A percentile compares a stretch with the other conserved stretches of the same genome.
phyloP scores from a whole-genome alignment of 2,329 filamentous ascomycete genomes.

The Monilinia laxa region DNA sequence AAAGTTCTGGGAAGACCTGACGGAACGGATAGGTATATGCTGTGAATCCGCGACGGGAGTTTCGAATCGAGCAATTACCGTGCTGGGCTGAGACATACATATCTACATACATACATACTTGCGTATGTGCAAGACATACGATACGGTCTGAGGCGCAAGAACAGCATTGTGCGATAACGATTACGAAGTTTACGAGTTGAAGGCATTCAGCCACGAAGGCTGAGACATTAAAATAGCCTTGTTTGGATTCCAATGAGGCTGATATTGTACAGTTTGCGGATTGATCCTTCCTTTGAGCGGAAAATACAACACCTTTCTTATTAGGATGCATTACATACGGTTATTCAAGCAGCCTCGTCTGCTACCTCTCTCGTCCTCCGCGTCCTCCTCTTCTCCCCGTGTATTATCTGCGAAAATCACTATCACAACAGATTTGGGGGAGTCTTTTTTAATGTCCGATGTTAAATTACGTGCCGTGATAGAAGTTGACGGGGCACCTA shows the following conservation, averaged over 20 bases:
- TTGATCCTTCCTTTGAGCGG: background rate
- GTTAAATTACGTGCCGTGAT: conserved; percentile 29
- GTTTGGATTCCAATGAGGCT: conserved; percentile 5
- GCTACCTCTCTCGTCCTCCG: conserved; percentile 38
- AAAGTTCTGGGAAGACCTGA: background rate
- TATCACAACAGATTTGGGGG: conserved; percentile 66
- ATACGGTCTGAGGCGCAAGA: background rate
- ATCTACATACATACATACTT: background rate
- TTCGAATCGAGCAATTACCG: conserved; percentile 10
- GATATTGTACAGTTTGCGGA: background rate
- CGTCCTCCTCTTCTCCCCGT: background rate
- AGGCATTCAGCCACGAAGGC: conserved; percentile 13
- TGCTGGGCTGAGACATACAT: conserved; percentile 13
- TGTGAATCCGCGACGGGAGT: conserved; percentile 4
- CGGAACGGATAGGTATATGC: background rate
- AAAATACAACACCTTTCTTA: background rate
- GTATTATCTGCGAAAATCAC: conserved; percentile 53
- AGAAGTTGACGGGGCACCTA: conserved; percentile 22
- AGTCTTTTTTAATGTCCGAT: conserved; percentile 39
- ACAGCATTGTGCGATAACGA: conserved; percentile 5
- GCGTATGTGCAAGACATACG: too few relatives aligned
- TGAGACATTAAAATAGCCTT: conserved; percentile 10
- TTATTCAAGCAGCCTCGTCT: conserved; percentile 63
- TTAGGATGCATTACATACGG: conserved; percentile 58
- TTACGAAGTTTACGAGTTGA: background rate